A percentile compares a stretch with the other conserved stretches of the same genome.
Conservation (phyloP, 2,329 filamentous ascomycete genomes). For the Metarhizium anisopliae region DNA sequence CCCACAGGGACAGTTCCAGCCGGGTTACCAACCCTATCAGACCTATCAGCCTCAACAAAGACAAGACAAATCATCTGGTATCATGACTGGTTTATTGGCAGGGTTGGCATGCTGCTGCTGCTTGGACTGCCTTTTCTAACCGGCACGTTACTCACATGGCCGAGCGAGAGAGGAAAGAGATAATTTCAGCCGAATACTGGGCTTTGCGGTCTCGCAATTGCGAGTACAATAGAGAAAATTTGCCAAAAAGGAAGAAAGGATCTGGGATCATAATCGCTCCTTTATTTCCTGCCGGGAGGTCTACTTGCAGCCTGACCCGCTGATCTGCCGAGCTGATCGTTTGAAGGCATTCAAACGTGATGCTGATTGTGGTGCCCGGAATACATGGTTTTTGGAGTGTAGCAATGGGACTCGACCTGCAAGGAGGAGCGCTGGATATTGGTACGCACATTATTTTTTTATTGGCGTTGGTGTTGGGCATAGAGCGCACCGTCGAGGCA, state of each 20-base stretch:
- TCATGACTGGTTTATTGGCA: slow-evolving; percentile 38
- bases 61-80: slow-evolving; percentile 23
- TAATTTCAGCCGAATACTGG: background rate
- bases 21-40: slow-evolving; percentile 25
- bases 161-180: background rate
- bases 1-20: slow-evolving; percentile 21
- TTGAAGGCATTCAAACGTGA: background rate
- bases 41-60: slow-evolving; percentile 27
- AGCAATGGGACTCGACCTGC: background rate
- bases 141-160: background rate
- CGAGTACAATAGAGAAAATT: background rate
- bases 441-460: background rate
- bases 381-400: background rate
- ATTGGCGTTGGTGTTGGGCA: background rate
- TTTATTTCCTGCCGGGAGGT: background rate
- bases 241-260: background rate
- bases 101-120: slow-evolving; percentile 50
- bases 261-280: background rate
- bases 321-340: background rate
- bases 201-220: background rate
- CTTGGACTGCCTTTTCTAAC: slow-evolving; percentile 46
- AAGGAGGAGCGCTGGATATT: background rate
- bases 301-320: background rate
- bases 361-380: background rate
- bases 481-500: background rate